These are phyloP conservation scores for Cercospora sp. DNA, from an alignment of 2,329 filamentous ascomycete species.

Conservation along the genomic window DNA sequence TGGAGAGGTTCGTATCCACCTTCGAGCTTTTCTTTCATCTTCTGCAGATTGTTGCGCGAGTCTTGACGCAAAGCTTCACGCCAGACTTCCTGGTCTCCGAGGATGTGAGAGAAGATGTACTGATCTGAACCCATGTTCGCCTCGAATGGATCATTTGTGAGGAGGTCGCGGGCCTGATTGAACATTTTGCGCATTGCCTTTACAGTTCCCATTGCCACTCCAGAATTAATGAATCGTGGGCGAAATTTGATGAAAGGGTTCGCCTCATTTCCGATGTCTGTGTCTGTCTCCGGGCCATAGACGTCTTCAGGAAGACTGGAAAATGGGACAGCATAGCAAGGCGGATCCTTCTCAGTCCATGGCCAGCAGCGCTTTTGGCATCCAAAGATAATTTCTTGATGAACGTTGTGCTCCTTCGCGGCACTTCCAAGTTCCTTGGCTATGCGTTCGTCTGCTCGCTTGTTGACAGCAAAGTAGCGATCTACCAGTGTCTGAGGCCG, in stretches of 20 bases:
- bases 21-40: conserved; percentile 17
- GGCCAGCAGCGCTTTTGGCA: conserved; percentile 56
- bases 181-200: conserved; percentile 34
- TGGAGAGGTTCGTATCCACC: conserved; percentile 18
- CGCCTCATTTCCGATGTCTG: conserved; percentile 45
- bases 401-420: conserved; percentile 41
- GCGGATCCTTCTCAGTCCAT: conserved; percentile 45
- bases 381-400: conserved; percentile 57
- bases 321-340: conserved; percentile 55
- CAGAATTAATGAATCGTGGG: conserved; percentile 44
- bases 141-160: conserved; percentile 20
- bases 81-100: conserved; percentile 37
- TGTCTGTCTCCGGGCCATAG: conserved; percentile 51
- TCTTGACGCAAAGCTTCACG: conserved; percentile 42
- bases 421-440: conserved; percentile 36
- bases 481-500: conserved; percentile 61
- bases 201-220: conserved; percentile 30
- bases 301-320: conserved; percentile 53
- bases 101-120: conserved; percentile 37
- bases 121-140: conserved; percentile 40
- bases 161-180: conserved; percentile 37
- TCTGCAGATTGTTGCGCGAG: conserved; percentile 25
- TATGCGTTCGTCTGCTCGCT: conserved; percentile 48
- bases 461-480: conserved; percentile 44
- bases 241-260: conserved; percentile 43